phyloP scores from a whole-genome alignment of 2,329 filamentous ascomycete species.

The Nannizzia gypsea region DNA sequence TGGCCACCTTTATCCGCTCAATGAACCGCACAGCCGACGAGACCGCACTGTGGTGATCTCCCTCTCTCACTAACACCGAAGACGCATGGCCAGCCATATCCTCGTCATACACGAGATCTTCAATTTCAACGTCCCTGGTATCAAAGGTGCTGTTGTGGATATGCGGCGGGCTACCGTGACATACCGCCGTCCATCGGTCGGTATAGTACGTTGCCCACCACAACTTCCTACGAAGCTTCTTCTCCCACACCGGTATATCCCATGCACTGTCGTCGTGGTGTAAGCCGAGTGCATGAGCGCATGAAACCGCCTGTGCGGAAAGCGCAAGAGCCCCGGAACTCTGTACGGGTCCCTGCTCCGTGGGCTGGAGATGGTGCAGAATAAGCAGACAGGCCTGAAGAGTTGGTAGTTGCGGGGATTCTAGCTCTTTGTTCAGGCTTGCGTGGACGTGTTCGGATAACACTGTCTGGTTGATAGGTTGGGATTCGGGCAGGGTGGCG shows the following conservation, averaged over 20 bases:
- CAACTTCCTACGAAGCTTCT: neutral
- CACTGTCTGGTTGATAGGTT: neutral
- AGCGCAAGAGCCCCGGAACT: neutral
- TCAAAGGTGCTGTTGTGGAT: slow-evolving; percentile 3
- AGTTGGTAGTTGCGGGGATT: neutral
- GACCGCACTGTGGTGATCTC: neutral
- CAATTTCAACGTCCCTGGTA: slow-evolving; percentile 2
- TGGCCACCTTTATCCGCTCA: slow-evolving; percentile 1
- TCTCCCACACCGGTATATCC: slow-evolving; percentile 5
- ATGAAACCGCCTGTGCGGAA: slow-evolving; percentile 3
- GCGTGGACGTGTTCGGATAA: slow-evolving; percentile 1
- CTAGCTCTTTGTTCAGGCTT: neutral
- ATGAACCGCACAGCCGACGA: neutral
- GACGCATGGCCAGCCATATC: neutral
- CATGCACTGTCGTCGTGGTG: neutral
- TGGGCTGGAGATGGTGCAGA: neutral
- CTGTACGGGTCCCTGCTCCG: neutral
- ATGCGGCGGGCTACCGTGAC: neutral
- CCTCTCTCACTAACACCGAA: neutral
- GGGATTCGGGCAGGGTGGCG: no score
- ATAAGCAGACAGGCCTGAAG: slow-evolving; percentile 3
- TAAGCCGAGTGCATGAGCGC: slow-evolving; percentile 2
- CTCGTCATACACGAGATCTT: neutral
- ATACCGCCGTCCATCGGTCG: slow-evolving; percentile 4
- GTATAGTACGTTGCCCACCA: slow-evolving; percentile 4